Base-by-base conservation (phyloP, 2,329 filamentous ascomycete genomes). In the Paraphaeosphaeria sporulosa region DNA sequence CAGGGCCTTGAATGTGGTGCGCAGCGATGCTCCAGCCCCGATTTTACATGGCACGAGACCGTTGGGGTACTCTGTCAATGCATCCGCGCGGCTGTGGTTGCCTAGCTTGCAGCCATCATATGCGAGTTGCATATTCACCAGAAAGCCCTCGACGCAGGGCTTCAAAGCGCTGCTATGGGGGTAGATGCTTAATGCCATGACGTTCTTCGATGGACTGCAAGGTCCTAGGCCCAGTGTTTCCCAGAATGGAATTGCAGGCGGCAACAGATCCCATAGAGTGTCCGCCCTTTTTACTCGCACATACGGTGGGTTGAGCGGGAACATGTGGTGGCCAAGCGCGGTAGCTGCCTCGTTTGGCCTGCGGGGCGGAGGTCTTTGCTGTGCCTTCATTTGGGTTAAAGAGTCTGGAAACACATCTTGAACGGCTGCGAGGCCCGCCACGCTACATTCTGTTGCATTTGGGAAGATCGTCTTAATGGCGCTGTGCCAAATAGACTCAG, bases 51-150 rank as follows among this genome's bases (percentile, higher is more conserved):
- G 75, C 5, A 78, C 70, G 32, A 78, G 62, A 17, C 75, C 76
- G 2, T 67, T 64, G 47, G 74, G 64, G 40, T 76, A 74, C 51
- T 79, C 78, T 3, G 76, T 76, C 34, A 78, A 69, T 7, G 78
- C 76, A 47, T 72, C 71, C 2, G 79, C 73, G 32, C 80, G 78
- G 34, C 79, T 73, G 65, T 94, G 90, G 1, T 81, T 84, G 3
- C 92, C 92, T 2, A 96, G 80, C 66, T 90, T 91, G 57, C 90
- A 83, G 10, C 86, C 87, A 70, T 94, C 92, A 71, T 94, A 95
- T 1, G 87, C 84, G 62, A 87, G 88, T 63, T 87, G 86, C 63
- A 93, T 81, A 56, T 89, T 87, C 46, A 87, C 83, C 25, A 94
- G 78, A 69, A 95, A 94, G 0, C 81, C 83, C 15, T 83, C 80